Percentiles rank a stretch among this genome's conserved stretches.
Conservation (phyloP, 257 asterid genomes). For the Solanum bukasovii region DNA sequence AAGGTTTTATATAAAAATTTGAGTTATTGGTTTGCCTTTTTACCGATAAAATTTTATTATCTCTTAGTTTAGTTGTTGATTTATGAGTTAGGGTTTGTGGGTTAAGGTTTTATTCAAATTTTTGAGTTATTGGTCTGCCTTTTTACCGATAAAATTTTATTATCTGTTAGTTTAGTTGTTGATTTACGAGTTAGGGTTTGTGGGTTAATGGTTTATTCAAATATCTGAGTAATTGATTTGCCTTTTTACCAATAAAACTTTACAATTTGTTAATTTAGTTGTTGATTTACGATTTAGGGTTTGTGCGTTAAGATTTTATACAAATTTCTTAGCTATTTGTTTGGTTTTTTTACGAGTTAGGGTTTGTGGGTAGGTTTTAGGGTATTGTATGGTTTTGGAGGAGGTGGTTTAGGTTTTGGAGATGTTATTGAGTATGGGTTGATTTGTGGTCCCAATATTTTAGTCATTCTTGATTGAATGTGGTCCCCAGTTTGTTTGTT, state of each 20-base stretch:
- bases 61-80: background rate
- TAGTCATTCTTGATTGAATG: background rate
- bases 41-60: too few species aligned
- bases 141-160: too few species aligned
- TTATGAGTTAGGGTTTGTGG: background rate
- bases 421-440: background rate
- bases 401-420: background rate
- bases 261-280: background rate
- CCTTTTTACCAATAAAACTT: background rate
- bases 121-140: background rate
- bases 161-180: background rate
- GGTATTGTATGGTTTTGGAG: background rate
- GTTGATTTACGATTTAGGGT: background rate
- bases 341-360: background rate
- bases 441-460: background rate
- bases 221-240: background rate
- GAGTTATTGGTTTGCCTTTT: background rate
- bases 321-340: background rate
- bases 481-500: background rate
- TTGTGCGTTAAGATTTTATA: background rate
- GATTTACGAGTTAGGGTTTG: background rate
- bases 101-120: background rate
- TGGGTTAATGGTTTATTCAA: background rate
- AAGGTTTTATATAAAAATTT: too few species aligned
- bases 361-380: background rate